Percentiles rank a stretch among this genome's conserved stretches.
These are phyloP conservation scores for Fusarium veterinarium DNA, from an alignment of 2,329 filamentous ascomycete species.

Conservation along the genomic window DNA sequence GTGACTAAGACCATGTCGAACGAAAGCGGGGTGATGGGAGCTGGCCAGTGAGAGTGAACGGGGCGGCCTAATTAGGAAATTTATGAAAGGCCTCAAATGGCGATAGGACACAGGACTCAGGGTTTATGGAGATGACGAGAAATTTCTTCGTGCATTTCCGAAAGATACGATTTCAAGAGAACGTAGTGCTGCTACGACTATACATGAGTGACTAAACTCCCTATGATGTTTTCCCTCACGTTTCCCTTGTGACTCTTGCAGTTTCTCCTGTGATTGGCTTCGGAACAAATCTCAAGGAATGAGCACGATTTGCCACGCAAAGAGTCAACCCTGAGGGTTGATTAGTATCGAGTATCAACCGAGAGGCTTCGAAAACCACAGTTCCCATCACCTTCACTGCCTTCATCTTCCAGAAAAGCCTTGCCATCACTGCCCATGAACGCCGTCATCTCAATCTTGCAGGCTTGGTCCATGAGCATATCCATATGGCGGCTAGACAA, in stretches of 20 bases:
- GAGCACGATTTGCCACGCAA: neutral
- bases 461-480: neutral
- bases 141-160: neutral
- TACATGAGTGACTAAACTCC: neutral
- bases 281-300: neutral
- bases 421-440: neutral
- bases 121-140: neutral
- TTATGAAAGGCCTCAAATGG: neutral
- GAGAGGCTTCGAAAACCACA: neutral
- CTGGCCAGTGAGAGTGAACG: slow-evolving; percentile 46
- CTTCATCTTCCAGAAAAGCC: neutral
- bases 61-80: slow-evolving; percentile 48
- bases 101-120: neutral
- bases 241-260: neutral
- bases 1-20: slow-evolving; percentile 1
- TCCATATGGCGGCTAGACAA: neutral
- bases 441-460: neutral
- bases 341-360: neutral
- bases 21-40: slow-evolving; percentile 34
- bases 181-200: neutral
- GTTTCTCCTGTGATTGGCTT: neutral
- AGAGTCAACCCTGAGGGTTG: neutral
- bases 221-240: neutral
- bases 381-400: neutral
- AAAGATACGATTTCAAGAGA: neutral